Percentiles rank a stretch among this genome's conserved stretches.
phyloP scores from a whole-genome alignment of 1,139 yeast genomes.

The Cylindricascospora bacillispora region DNA sequence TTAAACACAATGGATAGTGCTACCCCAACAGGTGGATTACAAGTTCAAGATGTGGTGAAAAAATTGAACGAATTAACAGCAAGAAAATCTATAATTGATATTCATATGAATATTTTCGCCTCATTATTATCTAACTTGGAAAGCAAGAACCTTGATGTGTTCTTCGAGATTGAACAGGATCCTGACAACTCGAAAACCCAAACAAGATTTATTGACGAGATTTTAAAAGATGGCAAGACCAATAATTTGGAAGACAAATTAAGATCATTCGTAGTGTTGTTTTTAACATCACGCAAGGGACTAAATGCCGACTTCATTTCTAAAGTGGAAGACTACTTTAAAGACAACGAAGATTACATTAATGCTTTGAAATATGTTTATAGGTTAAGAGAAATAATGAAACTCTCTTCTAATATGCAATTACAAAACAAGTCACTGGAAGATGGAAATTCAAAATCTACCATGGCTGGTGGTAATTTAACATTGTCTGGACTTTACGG shows the following conservation, averaged over 20 bases:
- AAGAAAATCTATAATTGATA: slow-evolving; percentile 76
- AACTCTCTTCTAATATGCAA: slow-evolving; percentile 26
- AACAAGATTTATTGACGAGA: slow-evolving; percentile 40
- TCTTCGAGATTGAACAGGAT: slow-evolving; percentile 86
- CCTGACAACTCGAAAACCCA: slow-evolving; percentile 49
- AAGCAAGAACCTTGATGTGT: slow-evolving; percentile 72
- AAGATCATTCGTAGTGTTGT: slow-evolving; percentile 73
- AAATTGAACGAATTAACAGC: slow-evolving; percentile 87
- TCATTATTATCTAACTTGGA: slow-evolving; percentile 73
- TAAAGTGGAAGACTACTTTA: slow-evolving; percentile 54
- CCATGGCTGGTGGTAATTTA: slow-evolving; percentile 33
- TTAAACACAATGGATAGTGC: slow-evolving; percentile 35
- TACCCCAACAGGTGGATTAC: slow-evolving; percentile 55
- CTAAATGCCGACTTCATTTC: slow-evolving; percentile 49
- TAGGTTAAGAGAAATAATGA: slow-evolving; percentile 67
- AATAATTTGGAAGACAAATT: slow-evolving; percentile 63
- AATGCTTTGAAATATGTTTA: slow-evolving; percentile 59
- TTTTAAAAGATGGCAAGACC: slow-evolving; percentile 33
- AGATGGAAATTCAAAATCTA: slow-evolving; percentile 10
- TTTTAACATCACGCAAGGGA: slow-evolving; percentile 36
- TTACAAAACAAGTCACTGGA: slow-evolving; percentile 24
- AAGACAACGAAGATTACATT: slow-evolving; percentile 47
- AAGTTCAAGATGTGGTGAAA: slow-evolving; percentile 80
- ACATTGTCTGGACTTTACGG: slow-evolving; percentile 68
- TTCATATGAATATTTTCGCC: slow-evolving; percentile 94